A percentile compares a stretch with the other conserved stretches of the same genome.
phyloP scores from a whole-genome alignment of 768 basidiomycete genomes.

The Galerina marginata region DNA sequence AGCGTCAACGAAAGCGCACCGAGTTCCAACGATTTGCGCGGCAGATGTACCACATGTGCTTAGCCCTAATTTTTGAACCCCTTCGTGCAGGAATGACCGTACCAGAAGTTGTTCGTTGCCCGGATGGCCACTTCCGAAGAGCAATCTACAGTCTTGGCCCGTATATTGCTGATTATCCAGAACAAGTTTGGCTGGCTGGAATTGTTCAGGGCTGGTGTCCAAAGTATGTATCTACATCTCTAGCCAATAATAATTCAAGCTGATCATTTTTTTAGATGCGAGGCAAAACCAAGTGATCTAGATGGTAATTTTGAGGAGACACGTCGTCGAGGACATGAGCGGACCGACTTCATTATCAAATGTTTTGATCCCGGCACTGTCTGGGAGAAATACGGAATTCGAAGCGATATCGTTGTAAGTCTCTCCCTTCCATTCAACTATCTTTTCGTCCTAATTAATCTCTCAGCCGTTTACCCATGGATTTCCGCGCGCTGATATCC shows the following conservation, averaged over 20 bases:
- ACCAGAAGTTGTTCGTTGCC: constrained; percentile 30
- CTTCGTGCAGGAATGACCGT: constrained; percentile 23
- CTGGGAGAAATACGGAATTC: constrained; percentile 40
- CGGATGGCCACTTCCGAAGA: constrained; percentile 38
- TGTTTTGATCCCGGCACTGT: constrained; percentile 29
- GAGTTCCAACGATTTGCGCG: constrained; percentile 27
- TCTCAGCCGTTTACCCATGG: constrained; percentile 34
- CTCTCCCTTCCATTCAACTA: too few species aligned
- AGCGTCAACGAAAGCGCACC: constrained; percentile 13
- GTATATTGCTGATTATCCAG: constrained; percentile 45
- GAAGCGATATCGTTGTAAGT: constrained; percentile 9
- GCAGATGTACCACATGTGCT: constrained; percentile 33
- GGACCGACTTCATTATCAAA: constrained; percentile 29
- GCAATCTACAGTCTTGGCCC: constrained; percentile 36
- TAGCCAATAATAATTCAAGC: neutral
- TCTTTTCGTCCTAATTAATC: constrained; percentile 3
- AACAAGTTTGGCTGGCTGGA: constrained; percentile 35
- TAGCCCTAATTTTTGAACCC: constrained; percentile 21
- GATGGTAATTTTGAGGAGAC: constrained; percentile 12
- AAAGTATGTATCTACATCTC: constrained; percentile 24
- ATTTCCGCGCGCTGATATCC: constrained; percentile 39
- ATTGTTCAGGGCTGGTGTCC: constrained; percentile 34
- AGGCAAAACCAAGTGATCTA: constrained; percentile 21
- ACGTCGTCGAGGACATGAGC: constrained; percentile 24
- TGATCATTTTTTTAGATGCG: constrained; percentile 23